phyloP scores from a whole-genome alignment of 2,329 filamentous ascomycete genomes.

The Calonectria multiphialidica region DNA sequence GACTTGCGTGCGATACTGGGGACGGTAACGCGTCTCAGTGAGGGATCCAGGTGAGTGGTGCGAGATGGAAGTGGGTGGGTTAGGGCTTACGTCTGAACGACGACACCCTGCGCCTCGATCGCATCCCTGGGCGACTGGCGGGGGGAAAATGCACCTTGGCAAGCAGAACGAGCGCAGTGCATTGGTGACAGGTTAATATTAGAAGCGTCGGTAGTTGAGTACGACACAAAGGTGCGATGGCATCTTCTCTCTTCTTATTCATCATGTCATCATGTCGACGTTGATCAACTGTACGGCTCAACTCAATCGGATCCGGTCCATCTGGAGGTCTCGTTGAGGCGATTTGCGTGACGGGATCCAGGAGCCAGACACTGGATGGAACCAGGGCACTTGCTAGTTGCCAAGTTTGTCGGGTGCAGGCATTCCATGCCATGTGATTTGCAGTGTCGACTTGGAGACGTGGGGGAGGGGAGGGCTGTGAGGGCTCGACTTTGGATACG shows the following conservation, averaged over 20 bases:
- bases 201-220: not conserved
- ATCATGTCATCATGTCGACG: not conserved
- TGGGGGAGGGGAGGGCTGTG: not conserved
- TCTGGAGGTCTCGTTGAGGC: not conserved
- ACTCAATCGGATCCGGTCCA: slow-evolving; percentile 10
- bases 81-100: slow-evolving; percentile 22
- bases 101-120: slow-evolving; percentile 8
- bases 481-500: slow-evolving; percentile 5
- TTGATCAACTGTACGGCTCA: not conserved
- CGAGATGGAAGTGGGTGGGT: not conserved
- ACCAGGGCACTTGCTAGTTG: slow-evolving; percentile 2
- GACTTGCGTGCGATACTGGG: slow-evolving; percentile 21
- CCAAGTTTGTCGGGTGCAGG: slow-evolving; percentile 12
- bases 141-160: slow-evolving; percentile 16
- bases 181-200: slow-evolving; percentile 8
- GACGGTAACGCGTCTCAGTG: slow-evolving; percentile 21
- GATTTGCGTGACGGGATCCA: slow-evolving; percentile 10
- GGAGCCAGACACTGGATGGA: not conserved
- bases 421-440: slow-evolving; percentile 23
- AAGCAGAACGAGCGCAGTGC: slow-evolving; percentile 1
- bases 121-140: slow-evolving; percentile 5
- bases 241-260: not conserved
- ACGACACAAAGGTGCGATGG: not conserved
- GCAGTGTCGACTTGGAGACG: slow-evolving; percentile 9
- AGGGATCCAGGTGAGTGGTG: slow-evolving; percentile 13